Evolutionary conservation across 352 stramenopile species (phyloP), one percentile per base, ranked within the genome.

Genomic region (Pythium coloratum): DNA sequence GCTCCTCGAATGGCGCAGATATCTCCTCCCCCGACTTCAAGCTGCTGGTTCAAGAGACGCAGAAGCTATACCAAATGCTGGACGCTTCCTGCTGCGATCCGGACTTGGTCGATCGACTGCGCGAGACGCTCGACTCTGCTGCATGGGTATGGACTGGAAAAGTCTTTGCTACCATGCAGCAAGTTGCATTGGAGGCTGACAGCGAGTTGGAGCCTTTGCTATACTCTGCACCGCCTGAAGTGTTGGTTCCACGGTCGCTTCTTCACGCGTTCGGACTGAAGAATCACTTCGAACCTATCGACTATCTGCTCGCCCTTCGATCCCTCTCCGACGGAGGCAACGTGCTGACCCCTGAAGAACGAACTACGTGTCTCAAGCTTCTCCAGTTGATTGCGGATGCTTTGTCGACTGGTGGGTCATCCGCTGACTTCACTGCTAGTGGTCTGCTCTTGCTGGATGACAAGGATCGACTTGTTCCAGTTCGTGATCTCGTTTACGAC

Each of bases 91-190:
- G 69, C 53, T 33, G 78, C 24, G 70, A 79, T 63, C 64, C 81
- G 6, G 63, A 38, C 58, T 81, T 40, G 20, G 62, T 56, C 18
- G 13, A 64, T 36, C 34, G 16, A 13, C 46, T 64, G 12, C 33
- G 44, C 55, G 53, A 77, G n/a, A 76, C 75, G 18, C 54, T 94
- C 10, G 59, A 60, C 33, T 73, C 82, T 56, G 63, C 73, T 20
- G 44, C 75, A 9, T 94, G 86, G 86, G 77, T 94, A 30, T 94
- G 86, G 84, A 92, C 84, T 7, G 82, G 84, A 26, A 85, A 79
- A 50, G 34, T 28, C 1, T 92, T 92, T 76, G 73, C 67, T 12
- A 76, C 73, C 2, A 66, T 83, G 20, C 76, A 73, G 6, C 80
- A 89, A 72, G 67, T 94, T 16, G 86, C 86, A 26, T 62, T 81